Evolutionary conservation across 371 early-diverging fungal genomes (phyloP).

Genomic region (Encephalitozoon cuniculi): DNA sequence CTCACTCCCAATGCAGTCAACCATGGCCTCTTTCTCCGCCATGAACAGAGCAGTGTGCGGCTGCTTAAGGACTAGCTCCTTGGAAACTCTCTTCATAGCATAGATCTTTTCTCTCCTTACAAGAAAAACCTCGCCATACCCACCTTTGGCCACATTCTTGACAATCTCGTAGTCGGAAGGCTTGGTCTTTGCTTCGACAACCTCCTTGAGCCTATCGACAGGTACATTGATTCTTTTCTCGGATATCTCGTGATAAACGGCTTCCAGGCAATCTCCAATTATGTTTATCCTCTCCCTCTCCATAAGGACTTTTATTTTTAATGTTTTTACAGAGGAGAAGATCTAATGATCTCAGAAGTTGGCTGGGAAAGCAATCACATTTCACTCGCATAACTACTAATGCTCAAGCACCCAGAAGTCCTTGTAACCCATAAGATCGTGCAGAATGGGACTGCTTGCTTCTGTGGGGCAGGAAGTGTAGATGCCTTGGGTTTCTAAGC

Average conservation of each 20-base stretch:
- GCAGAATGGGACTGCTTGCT: too few species aligned
- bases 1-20: slow-evolving; percentile 28
- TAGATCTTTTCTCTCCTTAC: slow-evolving; percentile 67
- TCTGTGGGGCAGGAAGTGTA: too few species aligned
- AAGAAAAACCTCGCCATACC: slow-evolving; percentile 70
- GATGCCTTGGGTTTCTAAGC: too few species aligned
- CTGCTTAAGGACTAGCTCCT: slow-evolving; percentile 71
- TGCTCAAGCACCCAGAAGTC: too few species aligned
- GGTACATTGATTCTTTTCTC: not conserved
- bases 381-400: not conserved
- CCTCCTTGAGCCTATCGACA: not conserved
- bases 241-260: not conserved
- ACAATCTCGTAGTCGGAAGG: slow-evolving; percentile 71
- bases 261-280: slow-evolving; percentile 30
- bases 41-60: slow-evolving; percentile 56
- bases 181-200: slow-evolving; percentile 40
- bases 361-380: not conserved
- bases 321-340: slow-evolving; percentile 6
- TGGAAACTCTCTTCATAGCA: slow-evolving; percentile 85
- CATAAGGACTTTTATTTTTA: slow-evolving; percentile 8
- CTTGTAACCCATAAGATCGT: too few species aligned
- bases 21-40: slow-evolving; percentile 62
- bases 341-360: not conserved
- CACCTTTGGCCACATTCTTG: slow-evolving; percentile 75
- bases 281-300: slow-evolving; percentile 14